Conservation (phyloP, 805 yeast species). For the Candida xiaguanensis region DNA sequence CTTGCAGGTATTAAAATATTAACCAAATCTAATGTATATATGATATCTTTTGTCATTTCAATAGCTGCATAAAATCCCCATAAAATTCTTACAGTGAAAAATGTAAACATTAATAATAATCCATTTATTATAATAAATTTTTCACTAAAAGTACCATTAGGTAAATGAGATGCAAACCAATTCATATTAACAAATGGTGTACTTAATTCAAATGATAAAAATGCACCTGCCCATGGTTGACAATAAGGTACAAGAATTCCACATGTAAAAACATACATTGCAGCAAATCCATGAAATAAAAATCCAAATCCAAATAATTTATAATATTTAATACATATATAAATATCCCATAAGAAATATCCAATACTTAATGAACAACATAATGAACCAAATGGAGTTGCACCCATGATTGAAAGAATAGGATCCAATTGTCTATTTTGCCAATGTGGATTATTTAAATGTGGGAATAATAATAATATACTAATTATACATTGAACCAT, state of each 20-base stretch:
- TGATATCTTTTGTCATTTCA: conserved; percentile 47
- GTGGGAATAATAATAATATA: conserved; percentile 55
- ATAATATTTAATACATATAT: conserved; percentile 61
- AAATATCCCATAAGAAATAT: conserved; percentile 87
- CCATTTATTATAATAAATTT: conserved; percentile 66
- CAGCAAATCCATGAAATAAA: conserved; percentile 78
- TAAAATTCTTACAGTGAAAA: conserved; percentile 72
- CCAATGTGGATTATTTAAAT: conserved; percentile 55
- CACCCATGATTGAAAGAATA: conserved; percentile 47
- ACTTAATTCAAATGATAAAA: conserved; percentile 80
- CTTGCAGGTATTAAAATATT: conserved; percentile 46
- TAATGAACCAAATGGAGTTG: conserved; percentile 72
- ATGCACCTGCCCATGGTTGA: conserved; percentile 78
- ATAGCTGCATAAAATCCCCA: conserved; percentile 84
- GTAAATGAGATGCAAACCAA: conserved; percentile 83
- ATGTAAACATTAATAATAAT: conserved; percentile 57
- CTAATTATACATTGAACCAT: conserved; percentile 78
- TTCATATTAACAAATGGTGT: conserved; percentile 94
- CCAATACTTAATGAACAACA: conserved; percentile 73
- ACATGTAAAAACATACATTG: conserved; percentile 66
- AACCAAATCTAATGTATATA: conserved; percentile 37
- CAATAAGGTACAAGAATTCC: conserved; percentile 67
- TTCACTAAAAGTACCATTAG: conserved; percentile 59
- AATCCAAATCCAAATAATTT: conserved; percentile 77
- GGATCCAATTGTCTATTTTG: conserved; percentile 40